Evolutionary conservation across 768 basidiomycete genomes (phyloP).

Genomic region (Tricholoma saponaceum): DNA sequence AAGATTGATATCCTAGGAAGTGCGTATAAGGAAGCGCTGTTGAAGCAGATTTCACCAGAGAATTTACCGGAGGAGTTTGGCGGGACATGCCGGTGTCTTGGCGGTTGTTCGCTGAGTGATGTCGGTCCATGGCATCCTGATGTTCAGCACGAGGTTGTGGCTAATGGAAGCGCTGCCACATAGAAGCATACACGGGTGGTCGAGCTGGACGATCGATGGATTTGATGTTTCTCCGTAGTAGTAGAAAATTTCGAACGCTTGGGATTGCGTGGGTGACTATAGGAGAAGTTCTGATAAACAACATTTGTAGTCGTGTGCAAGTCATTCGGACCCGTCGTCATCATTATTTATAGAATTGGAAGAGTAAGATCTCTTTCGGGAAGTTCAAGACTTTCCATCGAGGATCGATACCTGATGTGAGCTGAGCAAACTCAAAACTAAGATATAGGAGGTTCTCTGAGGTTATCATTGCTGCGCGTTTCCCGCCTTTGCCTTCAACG

Average conservation of each 20-base stretch:
- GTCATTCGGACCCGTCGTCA: no score
- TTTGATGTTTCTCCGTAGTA: background rate
- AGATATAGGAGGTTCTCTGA: no score
- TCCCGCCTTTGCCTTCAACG: no score
- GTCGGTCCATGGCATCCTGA: conserved; percentile 82
- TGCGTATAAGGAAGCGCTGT: conserved; percentile 68
- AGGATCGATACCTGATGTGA: no score
- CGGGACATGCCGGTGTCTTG: conserved; percentile 71
- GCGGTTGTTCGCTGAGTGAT: conserved; percentile 85
- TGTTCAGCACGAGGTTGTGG: background rate
- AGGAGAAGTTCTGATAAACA: background rate
- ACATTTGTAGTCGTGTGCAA: background rate
- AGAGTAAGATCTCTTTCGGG: no score
- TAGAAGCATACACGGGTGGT: background rate
- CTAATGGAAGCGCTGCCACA: background rate
- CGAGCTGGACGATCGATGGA: background rate
- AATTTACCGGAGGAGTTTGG: conserved; percentile 86
- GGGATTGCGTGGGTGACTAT: background rate
- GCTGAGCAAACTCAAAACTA: no score
- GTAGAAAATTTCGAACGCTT: background rate
- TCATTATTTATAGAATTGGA: no score
- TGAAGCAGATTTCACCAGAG: conserved; percentile 79
- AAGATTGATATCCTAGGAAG: conserved; percentile 91
- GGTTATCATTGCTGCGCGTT: no score
- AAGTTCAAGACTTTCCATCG: no score